Percentiles rank a stretch among this genome's conserved stretches.
phyloP scores from a whole-genome alignment of 2,329 filamentous ascomycete species.

The Shiraia bambusicola region DNA sequence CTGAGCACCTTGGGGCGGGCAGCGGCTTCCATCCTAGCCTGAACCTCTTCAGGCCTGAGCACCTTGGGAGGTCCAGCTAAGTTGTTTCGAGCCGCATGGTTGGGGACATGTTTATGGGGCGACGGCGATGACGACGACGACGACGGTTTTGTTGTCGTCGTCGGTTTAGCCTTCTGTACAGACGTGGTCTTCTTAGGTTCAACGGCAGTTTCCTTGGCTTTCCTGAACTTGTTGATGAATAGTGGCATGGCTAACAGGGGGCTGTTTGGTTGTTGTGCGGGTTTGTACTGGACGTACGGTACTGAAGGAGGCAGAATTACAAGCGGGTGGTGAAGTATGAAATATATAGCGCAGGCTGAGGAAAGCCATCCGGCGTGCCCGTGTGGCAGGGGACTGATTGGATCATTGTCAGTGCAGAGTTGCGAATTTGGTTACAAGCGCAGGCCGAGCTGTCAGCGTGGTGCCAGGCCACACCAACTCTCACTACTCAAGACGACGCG shows the following conservation, averaged over 20 bases:
- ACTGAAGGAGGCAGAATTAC: background rate
- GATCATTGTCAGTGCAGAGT: constrained; percentile 12
- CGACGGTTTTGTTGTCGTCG: constrained; percentile 6
- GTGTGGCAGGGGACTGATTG: constrained; percentile 7
- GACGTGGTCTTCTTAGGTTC: constrained; percentile 24
- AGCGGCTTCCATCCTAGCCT: constrained; percentile 23
- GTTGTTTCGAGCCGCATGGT: too few species aligned
- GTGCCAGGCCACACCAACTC: background rate
- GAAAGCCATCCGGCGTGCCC: constrained; percentile 9
- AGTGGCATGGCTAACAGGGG: constrained; percentile 30
- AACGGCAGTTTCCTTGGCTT: constrained; percentile 29
- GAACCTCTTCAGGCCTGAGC: constrained; percentile 19
- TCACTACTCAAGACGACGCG: too few species aligned
- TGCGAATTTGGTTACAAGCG: constrained; percentile 8
- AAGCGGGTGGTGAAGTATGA: constrained; percentile 9
- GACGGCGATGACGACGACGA: too few species aligned
- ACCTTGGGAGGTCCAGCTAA: too few species aligned
- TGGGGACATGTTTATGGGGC: constrained; percentile 30
- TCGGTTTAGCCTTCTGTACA: constrained; percentile 17
- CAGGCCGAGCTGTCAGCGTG: too few species aligned
- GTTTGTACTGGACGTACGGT: background rate
- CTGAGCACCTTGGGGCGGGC: constrained; percentile 12
- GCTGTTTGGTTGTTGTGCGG: background rate
- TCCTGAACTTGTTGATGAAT: constrained; percentile 35
- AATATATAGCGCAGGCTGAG: constrained; percentile 14